These are phyloP conservation scores for Zygosaccharomyces lentus DNA, from an alignment of 805 yeast genomes.

Conservation along the genomic window DNA sequence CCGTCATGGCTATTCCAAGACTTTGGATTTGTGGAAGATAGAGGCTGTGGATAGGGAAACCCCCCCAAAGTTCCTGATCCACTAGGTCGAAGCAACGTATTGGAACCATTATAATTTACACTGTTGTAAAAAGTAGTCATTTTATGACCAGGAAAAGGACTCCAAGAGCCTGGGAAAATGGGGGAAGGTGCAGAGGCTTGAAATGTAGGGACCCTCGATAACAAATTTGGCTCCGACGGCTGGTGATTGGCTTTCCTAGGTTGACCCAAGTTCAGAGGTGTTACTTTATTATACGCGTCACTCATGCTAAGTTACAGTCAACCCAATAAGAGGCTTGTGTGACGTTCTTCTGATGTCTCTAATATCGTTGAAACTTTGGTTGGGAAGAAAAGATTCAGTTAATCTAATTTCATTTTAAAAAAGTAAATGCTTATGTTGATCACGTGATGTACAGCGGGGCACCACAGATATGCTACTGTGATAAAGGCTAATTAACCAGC, in stretches of 20 bases:
- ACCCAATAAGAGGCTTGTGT: neutral
- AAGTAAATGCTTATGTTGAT: neutral
- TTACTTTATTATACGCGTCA: constrained; percentile 25
- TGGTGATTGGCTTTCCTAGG: constrained; percentile 7
- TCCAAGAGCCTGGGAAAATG: constrained; percentile 4
- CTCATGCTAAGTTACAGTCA: constrained; percentile 3
- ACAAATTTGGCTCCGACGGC: neutral
- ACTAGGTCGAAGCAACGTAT: constrained; percentile 3
- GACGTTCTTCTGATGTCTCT: neutral
- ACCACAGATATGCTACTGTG: neutral
- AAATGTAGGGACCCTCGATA: neutral
- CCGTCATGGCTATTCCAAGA: neutral
- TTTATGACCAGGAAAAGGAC: neutral
- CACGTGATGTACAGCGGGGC: neutral
- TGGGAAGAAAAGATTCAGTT: too few relatives aligned
- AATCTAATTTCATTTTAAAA: neutral
- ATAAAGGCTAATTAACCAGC: neutral
- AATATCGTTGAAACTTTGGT: too few relatives aligned
- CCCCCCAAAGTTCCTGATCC: neutral
- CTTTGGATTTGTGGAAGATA: constrained; percentile 13
- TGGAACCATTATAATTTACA: neutral
- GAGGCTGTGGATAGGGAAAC: constrained; percentile 14
- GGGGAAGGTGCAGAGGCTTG: neutral
- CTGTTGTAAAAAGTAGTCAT: neutral
- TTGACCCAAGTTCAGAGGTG: constrained; percentile 25